Conservation (phyloP, 2,329 filamentous ascomycete species). For the Trichoderma semiorbis region DNA sequence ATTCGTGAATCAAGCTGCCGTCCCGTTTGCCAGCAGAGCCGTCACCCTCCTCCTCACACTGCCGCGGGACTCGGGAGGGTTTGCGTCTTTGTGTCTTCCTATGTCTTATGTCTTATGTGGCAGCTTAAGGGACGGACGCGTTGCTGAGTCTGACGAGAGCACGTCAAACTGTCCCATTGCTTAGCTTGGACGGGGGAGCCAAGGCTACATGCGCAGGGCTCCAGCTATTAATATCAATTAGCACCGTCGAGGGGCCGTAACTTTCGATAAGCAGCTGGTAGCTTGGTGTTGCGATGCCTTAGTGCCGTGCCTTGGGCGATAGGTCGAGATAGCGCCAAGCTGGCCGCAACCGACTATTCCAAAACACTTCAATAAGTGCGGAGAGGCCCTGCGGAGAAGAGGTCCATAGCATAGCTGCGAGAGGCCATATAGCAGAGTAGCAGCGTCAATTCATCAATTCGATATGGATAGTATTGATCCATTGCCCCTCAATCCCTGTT, state of each 20-base stretch:
- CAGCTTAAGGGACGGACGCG: conserved; percentile 7
- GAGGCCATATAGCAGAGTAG: background rate
- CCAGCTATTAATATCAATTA: conserved; percentile 3
- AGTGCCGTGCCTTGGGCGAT: background rate
- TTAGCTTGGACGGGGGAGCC: background rate
- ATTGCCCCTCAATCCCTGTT: background rate
- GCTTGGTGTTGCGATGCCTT: background rate
- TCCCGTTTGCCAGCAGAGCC: background rate
- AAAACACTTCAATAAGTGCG: background rate
- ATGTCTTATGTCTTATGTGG: conserved; percentile 3
- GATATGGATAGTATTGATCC: background rate
- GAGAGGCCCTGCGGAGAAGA: background rate
- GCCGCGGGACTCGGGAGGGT: background rate
- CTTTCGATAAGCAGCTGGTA: background rate
- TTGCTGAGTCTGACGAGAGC: conserved; percentile 12
- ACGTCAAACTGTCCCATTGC: background rate
- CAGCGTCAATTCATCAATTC: background rate
- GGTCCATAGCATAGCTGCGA: background rate
- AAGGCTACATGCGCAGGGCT: background rate
- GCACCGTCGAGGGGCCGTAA: background rate
- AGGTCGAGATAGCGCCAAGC: background rate
- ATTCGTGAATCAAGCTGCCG: background rate
- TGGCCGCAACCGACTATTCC: background rate
- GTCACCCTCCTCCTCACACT: background rate
- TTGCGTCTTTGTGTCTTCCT: background rate